These are phyloP conservation scores for Aspergillus ochraceoroseus DNA, from an alignment of 2,329 filamentous ascomycete species.

Conservation along the genomic window DNA sequence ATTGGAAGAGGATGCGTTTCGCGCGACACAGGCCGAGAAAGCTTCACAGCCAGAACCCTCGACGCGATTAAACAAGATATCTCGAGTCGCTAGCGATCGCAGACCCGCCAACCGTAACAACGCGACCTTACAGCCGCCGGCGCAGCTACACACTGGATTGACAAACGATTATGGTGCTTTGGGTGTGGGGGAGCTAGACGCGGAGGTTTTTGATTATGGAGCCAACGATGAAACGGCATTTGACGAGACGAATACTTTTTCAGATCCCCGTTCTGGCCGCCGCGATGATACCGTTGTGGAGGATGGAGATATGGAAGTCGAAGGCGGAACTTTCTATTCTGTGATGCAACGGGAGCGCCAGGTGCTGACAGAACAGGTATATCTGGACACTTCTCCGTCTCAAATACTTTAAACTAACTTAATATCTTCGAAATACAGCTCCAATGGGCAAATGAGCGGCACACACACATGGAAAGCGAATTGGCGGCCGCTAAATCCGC, in stretches of 20 bases:
- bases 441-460: conserved; percentile 38
- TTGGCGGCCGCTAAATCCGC: conserved; percentile 39
- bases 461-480: conserved; percentile 39
- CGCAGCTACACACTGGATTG: conserved; percentile 33
- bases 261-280: conserved; percentile 7
- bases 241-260: conserved; percentile 13
- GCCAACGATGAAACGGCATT: conserved; percentile 10
- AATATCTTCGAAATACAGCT: conserved; percentile 26
- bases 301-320: conserved; percentile 24
- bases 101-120: conserved; percentile 14
- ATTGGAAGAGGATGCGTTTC: conserved; percentile 45
- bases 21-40: conserved; percentile 40
- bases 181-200: conserved; percentile 44
- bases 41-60: conserved; percentile 17
- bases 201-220: conserved; percentile 41
- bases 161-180: conserved; percentile 42
- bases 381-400: too few species aligned
- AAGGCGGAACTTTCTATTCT: conserved; percentile 13
- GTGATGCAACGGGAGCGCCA: conserved; percentile 16
- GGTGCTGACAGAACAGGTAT: conserved; percentile 29
- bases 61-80: not conserved
- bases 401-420: conserved; percentile 10
- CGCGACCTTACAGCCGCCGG: conserved; percentile 26
- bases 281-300: conserved; percentile 18
- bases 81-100: conserved; percentile 2